These are phyloP conservation scores for Ilyonectria sp. DNA, from an alignment of 2,329 filamentous ascomycete species.

Conservation along the genomic window DNA sequence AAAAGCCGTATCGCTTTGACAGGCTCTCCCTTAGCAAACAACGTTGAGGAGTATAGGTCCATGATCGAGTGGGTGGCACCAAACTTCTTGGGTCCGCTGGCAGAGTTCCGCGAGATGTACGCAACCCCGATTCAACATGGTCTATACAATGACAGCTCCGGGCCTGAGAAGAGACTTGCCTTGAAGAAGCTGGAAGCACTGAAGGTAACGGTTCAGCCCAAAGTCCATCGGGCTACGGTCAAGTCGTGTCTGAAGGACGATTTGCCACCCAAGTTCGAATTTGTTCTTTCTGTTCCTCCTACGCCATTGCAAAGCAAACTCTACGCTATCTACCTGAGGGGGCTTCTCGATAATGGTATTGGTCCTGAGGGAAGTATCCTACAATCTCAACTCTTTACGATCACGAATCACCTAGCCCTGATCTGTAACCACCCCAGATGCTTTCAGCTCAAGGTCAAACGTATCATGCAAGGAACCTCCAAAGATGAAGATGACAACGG, in stretches of 20 bases:
- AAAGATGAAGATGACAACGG: constrained; percentile 22
- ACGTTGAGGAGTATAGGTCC: constrained; percentile 86
- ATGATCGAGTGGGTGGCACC: constrained; percentile 92
- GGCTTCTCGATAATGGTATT: constrained; percentile 22
- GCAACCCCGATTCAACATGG: constrained; percentile 81
- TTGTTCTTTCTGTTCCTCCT: constrained; percentile 82
- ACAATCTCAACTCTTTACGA: constrained; percentile 53
- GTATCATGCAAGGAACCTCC: constrained; percentile 20
- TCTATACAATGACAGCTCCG: constrained; percentile 75
- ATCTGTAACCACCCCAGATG: constrained; percentile 69
- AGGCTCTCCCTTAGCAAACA: constrained; percentile 88
- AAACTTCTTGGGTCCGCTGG: constrained; percentile 78
- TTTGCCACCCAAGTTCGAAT: constrained; percentile 84
- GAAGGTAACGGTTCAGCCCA: constrained; percentile 80
- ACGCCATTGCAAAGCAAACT: constrained; percentile 74
- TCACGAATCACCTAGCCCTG: constrained; percentile 58
- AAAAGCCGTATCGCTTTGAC: constrained; percentile 85
- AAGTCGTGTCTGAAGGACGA: constrained; percentile 73
- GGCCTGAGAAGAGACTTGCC: constrained; percentile 69
- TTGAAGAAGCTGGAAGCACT: constrained; percentile 79
- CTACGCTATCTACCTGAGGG: constrained; percentile 68
- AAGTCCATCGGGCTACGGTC: constrained; percentile 83
- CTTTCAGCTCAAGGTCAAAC: constrained; percentile 56
- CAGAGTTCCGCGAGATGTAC: constrained; percentile 81
- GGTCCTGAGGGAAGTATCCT: constrained; percentile 4